Base-by-base conservation (phyloP, 148 eudicot genomes). In the Rhododendron ferrugineum region DNA sequence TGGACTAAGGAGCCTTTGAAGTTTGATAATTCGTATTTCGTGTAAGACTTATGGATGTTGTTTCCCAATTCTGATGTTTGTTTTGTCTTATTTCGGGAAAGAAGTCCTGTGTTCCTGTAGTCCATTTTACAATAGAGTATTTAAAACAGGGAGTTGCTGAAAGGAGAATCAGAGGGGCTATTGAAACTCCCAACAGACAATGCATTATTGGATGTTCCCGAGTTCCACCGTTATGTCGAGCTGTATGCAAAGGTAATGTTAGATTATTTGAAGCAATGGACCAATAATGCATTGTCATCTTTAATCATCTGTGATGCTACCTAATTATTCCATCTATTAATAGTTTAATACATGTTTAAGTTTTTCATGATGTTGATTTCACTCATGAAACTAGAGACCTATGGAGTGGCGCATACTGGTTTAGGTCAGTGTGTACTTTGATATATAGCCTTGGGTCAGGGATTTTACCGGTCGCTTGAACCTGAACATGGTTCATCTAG, bases 1-100 rank as follows among this genome's bases (percentile, higher is more conserved):
- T 97, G 99, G 99, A 97, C 99, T 11, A 86, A 89, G 85, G 98
- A 97, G 88, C 99, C 98, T 49, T 88, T 97, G 85, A 95, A 92
- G 89, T 95, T 97, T 85, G 99, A 95, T 78, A 95, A 95, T 87
- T 93, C 95, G 42, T 97, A 95, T 88, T 97, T 95, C 75, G 91
- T 91, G 99, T 97, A 92, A 93, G 96, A 70, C 78, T 66, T 49
- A 5, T 7, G 11, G 44, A 62, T 66, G 32, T 66, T 42, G 18
- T 30, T 76, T 36, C 37, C 75, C 64, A 22, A 50, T 70, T 32
- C 37, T 84, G 42, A n/a, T 83, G 49, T 50, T 28, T 60, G 28
- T 82, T 68, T 70, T 66, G 14, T 54, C 73, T 76, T 15, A 36
- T 46, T 82, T 74, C 52, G 86, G 80, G 52, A 66, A 58, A 37